These are phyloP conservation scores for Chaetomiaceae sp. DNA, from an alignment of 2,329 filamentous ascomycete species.

Conservation along the genomic window DNA sequence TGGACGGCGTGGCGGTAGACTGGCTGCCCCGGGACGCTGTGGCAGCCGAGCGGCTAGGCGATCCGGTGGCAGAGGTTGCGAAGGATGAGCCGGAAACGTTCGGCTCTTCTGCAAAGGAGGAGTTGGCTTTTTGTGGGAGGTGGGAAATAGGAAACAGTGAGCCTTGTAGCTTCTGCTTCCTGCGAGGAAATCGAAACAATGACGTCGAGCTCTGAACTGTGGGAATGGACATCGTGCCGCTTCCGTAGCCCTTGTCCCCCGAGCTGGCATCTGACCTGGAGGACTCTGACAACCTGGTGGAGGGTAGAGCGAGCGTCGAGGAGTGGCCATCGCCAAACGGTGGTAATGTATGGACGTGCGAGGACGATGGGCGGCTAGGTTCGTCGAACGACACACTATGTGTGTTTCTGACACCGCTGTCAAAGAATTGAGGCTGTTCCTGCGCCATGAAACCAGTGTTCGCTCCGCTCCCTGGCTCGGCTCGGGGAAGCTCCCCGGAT, in stretches of 20 bases:
- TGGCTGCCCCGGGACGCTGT: conserved; percentile 18
- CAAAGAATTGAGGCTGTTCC: conserved; percentile 34
- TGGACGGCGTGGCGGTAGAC: conserved; percentile 29
- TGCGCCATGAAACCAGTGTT: conserved; percentile 27
- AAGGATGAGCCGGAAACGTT: conserved; percentile 41
- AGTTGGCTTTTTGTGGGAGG: conserved; percentile 65
- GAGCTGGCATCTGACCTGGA: conserved; percentile 84
- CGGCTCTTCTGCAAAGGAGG: conserved; percentile 28
- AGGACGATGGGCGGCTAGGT: conserved; percentile 44
- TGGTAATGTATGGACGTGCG: conserved; percentile 35
- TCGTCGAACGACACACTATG: conserved; percentile 57
- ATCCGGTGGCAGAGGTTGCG: conserved; percentile 32
- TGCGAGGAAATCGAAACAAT: conserved; percentile 75
- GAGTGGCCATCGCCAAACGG: conserved; percentile 56
- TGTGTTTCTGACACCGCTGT: conserved; percentile 33
- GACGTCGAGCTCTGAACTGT: conserved; percentile 58
- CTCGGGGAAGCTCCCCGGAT: conserved; percentile 43
- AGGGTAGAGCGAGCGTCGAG: conserved; percentile 57
- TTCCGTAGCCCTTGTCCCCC: conserved; percentile 56
- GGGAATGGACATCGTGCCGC: conserved; percentile 56
- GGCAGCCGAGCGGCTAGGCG: conserved; percentile 11
- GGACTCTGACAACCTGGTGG: conserved; percentile 71
- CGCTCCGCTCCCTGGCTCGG: conserved; percentile 26
- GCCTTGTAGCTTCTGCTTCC: conserved; percentile 66
- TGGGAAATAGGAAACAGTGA: conserved; percentile 80